Conservation (phyloP, 306 rosid genomes). For the Medicago lupulina region DNA sequence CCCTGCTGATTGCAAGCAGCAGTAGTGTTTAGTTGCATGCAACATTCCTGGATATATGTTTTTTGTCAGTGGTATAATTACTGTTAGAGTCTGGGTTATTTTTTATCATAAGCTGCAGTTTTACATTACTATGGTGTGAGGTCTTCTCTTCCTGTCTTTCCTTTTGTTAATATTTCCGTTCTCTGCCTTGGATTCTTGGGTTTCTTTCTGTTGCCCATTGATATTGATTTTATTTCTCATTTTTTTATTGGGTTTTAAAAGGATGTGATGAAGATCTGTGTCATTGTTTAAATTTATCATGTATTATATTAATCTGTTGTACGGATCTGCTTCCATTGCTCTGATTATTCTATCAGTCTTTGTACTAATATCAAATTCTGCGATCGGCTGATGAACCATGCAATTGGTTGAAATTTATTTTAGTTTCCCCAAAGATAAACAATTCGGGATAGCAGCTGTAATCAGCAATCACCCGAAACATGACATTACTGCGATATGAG, state of each 20-base stretch:
- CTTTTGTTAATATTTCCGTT: not conserved
- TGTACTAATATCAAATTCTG: too few species aligned
- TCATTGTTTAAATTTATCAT: conserved; percentile 31
- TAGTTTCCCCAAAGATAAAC: too few species aligned
- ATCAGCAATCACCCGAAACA: too few species aligned
- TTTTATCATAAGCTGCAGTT: conserved; percentile 32
- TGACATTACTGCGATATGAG: too few species aligned
- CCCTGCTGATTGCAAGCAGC: conserved; percentile 62
- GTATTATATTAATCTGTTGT: conserved; percentile 40
- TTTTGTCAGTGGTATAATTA: conserved; percentile 41
- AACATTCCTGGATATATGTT: conserved; percentile 35
- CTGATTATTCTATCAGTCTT: not conserved
- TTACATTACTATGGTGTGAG: conserved; percentile 6
- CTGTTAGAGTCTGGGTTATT: conserved; percentile 37
- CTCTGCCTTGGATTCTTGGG: conserved; percentile 8
- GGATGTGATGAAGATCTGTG: conserved; percentile 19
- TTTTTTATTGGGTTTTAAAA: not conserved
- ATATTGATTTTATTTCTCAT: conserved; percentile 29
- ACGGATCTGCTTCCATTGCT: conserved; percentile 39
- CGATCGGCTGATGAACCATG: too few species aligned
- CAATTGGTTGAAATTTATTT: too few species aligned
- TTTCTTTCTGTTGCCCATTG: conserved; percentile 27
- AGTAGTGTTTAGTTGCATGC: conserved; percentile 42
- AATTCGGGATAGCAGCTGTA: too few species aligned
- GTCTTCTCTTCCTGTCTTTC: not conserved